Conservation (phyloP, 371 early-diverging fungal species). For the Mortierella sp. region DNA sequence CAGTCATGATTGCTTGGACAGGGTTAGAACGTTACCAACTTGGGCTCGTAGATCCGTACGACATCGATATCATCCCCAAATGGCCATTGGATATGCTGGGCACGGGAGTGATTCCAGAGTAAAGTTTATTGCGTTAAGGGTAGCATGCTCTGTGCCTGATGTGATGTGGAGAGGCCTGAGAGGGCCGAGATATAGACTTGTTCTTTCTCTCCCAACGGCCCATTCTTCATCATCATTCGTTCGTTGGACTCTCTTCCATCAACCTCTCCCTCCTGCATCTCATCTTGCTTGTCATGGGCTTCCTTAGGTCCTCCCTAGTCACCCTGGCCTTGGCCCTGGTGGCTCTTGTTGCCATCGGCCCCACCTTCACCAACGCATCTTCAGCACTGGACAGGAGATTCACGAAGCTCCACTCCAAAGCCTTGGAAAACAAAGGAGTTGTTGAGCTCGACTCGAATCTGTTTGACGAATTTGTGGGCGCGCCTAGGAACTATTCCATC, state of each 20-base stretch:
- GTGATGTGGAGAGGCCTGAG: too few relatives aligned
- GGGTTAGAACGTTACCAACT: slow-evolving; percentile 72
- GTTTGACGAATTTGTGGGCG: slow-evolving; percentile 72
- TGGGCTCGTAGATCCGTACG: slow-evolving; percentile 71
- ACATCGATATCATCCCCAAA: slow-evolving; percentile 71
- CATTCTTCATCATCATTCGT: too few relatives aligned
- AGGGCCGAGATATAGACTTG: too few relatives aligned
- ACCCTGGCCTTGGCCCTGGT: slow-evolving; percentile 23
- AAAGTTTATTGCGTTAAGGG: slow-evolving; percentile 6
- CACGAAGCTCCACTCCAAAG: slow-evolving; percentile 52
- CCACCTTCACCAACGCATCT: slow-evolving; percentile 17
- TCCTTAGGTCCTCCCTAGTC: slow-evolving; percentile 17
- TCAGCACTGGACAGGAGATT: slow-evolving; percentile 35
- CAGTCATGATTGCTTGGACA: slow-evolving; percentile 93
- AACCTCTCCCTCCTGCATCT: too few relatives aligned
- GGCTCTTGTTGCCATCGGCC: slow-evolving; percentile 24
- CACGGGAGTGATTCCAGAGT: slow-evolving; percentile 41
- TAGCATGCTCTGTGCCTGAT: too few relatives aligned
- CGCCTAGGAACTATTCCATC: slow-evolving; percentile 82
- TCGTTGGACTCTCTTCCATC: too few relatives aligned
- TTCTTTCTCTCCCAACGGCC: too few relatives aligned
- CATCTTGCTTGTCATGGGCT: slow-evolving; percentile 19
- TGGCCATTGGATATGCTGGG: slow-evolving; percentile 69
- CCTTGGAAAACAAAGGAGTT: slow-evolving; percentile 57
- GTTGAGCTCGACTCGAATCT: slow-evolving; percentile 69